A percentile compares a stretch with the other conserved stretches of the same genome.
phyloP scores from a whole-genome alignment of 2,329 filamentous ascomycete genomes.

The Septoria petroselini region DNA sequence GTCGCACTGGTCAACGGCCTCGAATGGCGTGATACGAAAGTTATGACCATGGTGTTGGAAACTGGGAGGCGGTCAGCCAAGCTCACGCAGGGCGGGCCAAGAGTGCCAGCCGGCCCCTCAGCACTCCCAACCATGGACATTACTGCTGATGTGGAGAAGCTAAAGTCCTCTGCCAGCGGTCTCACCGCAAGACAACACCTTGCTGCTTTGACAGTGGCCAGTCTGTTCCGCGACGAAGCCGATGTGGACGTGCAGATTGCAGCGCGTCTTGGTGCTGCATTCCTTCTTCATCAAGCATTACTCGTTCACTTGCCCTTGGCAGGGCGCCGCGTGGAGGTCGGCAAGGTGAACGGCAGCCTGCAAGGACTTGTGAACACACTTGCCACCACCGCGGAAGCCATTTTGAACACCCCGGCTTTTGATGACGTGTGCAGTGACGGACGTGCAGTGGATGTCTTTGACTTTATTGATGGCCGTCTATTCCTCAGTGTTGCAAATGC shows the following conservation, averaged over 20 bases:
- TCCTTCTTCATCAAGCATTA: constrained; percentile 35
- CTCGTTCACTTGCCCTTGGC: constrained; percentile 34
- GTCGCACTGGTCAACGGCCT: constrained; percentile 63
- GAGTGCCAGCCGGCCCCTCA: background rate
- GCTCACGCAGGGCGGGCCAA: constrained; percentile 4
- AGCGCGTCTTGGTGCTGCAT: constrained; percentile 24
- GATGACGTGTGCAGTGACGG: constrained; percentile 22
- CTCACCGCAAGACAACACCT: constrained; percentile 33
- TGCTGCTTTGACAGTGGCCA: constrained; percentile 29
- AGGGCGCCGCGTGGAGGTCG: constrained; percentile 29
- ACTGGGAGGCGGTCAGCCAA: constrained; percentile 14
- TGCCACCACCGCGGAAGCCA: constrained; percentile 36
- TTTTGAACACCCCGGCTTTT: constrained; percentile 38
- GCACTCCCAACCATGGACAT: constrained; percentile 21
- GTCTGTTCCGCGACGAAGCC: constrained; percentile 20
- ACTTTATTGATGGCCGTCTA: constrained; percentile 57
- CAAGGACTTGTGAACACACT: constrained; percentile 35
- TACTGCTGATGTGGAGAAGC: constrained; percentile 19
- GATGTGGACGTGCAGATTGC: constrained; percentile 7
- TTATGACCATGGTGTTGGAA: constrained; percentile 51
- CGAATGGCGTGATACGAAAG: constrained; percentile 62
- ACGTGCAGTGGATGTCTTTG: constrained; percentile 46
- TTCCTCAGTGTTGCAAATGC: constrained; percentile 34
- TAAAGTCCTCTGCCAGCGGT: constrained; percentile 12
- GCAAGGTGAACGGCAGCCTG: constrained; percentile 13